A percentile compares a stretch with the other conserved stretches of the same genome.
These are phyloP conservation scores for Yarrowia hollandica DNA, from an alignment of 805 yeast genomes.

Conservation along the genomic window DNA sequence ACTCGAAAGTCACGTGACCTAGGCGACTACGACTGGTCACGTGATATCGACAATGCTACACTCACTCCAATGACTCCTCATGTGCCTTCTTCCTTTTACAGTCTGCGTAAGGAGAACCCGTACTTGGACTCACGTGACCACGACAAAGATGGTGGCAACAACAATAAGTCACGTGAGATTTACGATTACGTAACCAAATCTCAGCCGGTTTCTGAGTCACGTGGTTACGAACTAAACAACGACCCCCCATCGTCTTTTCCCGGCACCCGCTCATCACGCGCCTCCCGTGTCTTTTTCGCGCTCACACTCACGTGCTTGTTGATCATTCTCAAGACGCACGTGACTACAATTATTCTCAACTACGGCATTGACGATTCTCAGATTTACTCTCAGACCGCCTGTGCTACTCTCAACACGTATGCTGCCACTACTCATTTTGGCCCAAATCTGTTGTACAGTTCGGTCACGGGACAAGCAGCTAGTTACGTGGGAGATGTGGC, in stretches of 20 bases:
- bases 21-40: conserved; percentile 4
- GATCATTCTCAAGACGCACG: conserved; percentile 4
- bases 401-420: conserved; percentile 13
- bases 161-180: background rate
- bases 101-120: conserved; percentile 1
- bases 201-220: background rate
- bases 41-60: background rate
- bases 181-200: background rate
- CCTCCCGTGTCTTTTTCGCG: background rate
- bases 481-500: background rate
- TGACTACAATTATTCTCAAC: conserved; percentile 11
- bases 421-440: conserved; percentile 21
- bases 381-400: conserved; percentile 13
- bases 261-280: background rate
- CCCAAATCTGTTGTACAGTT: conserved; percentile 4
- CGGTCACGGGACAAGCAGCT: conserved; percentile 7
- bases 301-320: background rate
- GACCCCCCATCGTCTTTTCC: too few relatives aligned
- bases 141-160: too few relatives aligned
- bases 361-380: background rate
- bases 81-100: conserved; percentile 1
- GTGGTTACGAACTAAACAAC: too few relatives aligned
- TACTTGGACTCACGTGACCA: conserved; percentile 6
- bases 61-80: background rate
- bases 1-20: conserved; percentile 4